phyloP scores from a whole-genome alignment of 768 basidiomycete species.

The Russula foetens region DNA sequence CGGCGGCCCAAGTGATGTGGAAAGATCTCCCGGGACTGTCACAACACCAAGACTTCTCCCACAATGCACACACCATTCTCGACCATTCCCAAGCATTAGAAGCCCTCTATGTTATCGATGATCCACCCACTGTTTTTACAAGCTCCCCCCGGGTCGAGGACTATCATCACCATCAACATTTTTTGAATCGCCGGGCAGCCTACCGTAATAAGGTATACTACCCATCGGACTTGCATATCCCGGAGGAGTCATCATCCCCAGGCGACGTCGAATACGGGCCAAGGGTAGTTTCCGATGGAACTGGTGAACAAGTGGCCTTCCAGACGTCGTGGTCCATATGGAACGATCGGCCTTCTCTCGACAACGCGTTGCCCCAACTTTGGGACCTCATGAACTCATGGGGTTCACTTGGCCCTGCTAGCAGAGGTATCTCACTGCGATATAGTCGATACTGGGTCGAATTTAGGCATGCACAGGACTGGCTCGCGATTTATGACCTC shows the following conservation, averaged over 20 bases:
- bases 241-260: background rate
- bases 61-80: background rate
- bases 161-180: too few relatives aligned
- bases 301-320: too few relatives aligned
- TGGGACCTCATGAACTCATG: too few relatives aligned
- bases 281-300: background rate
- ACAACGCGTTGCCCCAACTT: too few relatives aligned
- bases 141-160: background rate
- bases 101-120: background rate
- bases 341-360: too few relatives aligned
- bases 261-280: background rate
- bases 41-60: slow-evolving; percentile 1
- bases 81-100: background rate
- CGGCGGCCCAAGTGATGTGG: slow-evolving; percentile 1
- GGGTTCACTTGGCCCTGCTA: too few relatives aligned
- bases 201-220: slow-evolving; percentile 2
- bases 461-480: background rate
- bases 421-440: background rate
- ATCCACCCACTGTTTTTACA: background rate
- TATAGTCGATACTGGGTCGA: slow-evolving; percentile 4
- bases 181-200: background rate
- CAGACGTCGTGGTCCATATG: too few relatives aligned
- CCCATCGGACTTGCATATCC: background rate
- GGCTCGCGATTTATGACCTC: too few relatives aligned
- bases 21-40: background rate